Percentiles rank a stretch among this genome's conserved stretches.
These are phyloP conservation scores for Symbiotaphrina buchneri DNA, from an alignment of 495 filamentous ascomycete genomes.

Conservation along the genomic window DNA sequence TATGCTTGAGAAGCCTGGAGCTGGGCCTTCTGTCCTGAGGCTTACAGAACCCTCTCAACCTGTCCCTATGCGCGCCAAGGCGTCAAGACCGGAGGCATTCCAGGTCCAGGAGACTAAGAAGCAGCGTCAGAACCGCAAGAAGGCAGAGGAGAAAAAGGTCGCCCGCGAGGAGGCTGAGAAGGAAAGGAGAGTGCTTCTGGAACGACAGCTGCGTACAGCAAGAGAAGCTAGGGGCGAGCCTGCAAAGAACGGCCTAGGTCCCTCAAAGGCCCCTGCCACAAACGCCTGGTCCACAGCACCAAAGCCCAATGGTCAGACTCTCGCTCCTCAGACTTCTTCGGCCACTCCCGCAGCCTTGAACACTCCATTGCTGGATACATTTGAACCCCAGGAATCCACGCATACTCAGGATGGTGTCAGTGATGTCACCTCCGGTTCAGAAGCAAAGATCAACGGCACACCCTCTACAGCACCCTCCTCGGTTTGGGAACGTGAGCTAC, in stretches of 20 bases:
- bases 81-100: conserved; percentile 12
- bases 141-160: conserved; percentile 20
- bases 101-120: conserved; percentile 20
- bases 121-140: conserved; percentile 25
- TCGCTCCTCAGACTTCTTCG: no score
- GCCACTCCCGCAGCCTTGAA: conserved; percentile 4
- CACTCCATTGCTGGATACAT: conserved; percentile 21
- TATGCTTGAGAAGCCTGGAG: conserved; percentile 20
- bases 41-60: conserved; percentile 17
- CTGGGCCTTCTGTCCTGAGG: conserved; percentile 17
- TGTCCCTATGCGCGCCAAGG: conserved; percentile 10
- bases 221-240: conserved; percentile 21
- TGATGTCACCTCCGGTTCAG: neutral
- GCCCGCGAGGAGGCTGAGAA: conserved; percentile 21
- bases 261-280: conserved; percentile 11
- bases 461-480: conserved; percentile 11
- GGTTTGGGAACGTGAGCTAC: conserved; percentile 11
- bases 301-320: conserved; percentile 4
- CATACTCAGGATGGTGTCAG: conserved; percentile 4
- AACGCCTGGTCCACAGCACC: conserved; percentile 16
- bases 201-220: conserved; percentile 24
- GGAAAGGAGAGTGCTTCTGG: conserved; percentile 16
- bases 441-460: conserved; percentile 10
- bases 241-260: conserved; percentile 18
- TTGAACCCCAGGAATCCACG: conserved; percentile 13